Base-by-base conservation (phyloP, 176 grass and related monocot species). In the Pontederia crassipes region DNA sequence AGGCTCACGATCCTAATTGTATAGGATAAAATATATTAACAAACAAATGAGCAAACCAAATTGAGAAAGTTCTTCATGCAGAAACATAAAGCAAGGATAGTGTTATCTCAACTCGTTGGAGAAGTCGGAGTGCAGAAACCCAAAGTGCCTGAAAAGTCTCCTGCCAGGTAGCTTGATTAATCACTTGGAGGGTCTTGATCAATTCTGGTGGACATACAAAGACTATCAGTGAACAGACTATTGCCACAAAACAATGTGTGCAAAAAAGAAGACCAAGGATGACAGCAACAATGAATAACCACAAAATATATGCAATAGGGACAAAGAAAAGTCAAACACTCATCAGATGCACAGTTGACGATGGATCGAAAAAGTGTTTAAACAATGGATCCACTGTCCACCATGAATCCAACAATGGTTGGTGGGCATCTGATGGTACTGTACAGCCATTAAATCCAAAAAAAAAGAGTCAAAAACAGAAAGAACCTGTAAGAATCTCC, bases 101-200 rank as follows among this genome's bases (percentile, higher is more conserved):
- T 54, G 51, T 46, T 57, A 45, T 48, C 11, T 81, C 80, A 67
- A 92, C 93, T 78, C 93, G 82, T 77, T 98, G 93, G 57, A 98
- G 84, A 71, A 98, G 79, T 24, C 93, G 87, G 72, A 98, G 81
- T 68, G 93, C 80, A 59, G 93, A 81, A 40, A 98, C 74, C 93
- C 87, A 98, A 75, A 98, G 79, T n/a, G 81, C 87, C 75, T 88
- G 74, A 58, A 98, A 98, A 81, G 87, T 68, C 79, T 98, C 87
- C 83, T 83, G 84, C 93, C 93, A 98, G 57, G 71, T 88, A 8
- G 81, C 83, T 61, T 77, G 74, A 79, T 98, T 98, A 63, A 85
- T 60, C 74, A 87, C 84, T 78, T 86, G 84, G 74, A 92, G 87
- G 74, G 87, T 64, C 81, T 92, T 98, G 57, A 98, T 76, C 74